Evolutionary conservation across 2,329 filamentous ascomycete species (phyloP).

Genomic region (Stagonosporopsis vannaccii): DNA sequence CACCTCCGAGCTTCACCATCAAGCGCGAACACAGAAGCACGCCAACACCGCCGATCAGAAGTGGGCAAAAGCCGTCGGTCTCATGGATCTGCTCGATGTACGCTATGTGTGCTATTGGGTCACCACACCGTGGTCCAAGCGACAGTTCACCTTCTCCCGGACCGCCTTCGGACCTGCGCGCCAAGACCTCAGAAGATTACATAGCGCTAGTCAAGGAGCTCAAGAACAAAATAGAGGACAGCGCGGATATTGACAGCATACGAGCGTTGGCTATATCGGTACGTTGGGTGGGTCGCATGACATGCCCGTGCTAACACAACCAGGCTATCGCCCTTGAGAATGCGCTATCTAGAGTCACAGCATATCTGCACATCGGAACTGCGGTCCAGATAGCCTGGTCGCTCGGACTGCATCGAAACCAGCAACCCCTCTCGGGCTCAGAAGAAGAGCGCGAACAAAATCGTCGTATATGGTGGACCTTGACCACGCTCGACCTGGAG

Average conservation of each 20-base stretch:
- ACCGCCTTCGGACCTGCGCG: conserved; percentile 27
- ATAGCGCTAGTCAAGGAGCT: conserved; percentile 44
- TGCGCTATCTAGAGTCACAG: conserved; percentile 43
- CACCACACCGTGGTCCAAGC: conserved; percentile 31
- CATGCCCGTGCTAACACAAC: conserved; percentile 9
- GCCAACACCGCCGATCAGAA: conserved; percentile 15
- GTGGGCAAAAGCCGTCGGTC: conserved; percentile 21
- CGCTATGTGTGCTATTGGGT: conserved; percentile 46
- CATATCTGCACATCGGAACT: conserved; percentile 48
- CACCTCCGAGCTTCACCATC: neutral
- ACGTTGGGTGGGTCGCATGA: neutral
- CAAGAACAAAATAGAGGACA: conserved; percentile 44
- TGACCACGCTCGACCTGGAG: conserved; percentile 47
- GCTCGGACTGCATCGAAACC: conserved; percentile 47
- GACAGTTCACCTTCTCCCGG: conserved; percentile 33
- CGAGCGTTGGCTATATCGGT: conserved; percentile 47
- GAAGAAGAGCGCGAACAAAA: conserved; percentile 44
- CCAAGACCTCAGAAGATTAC: conserved; percentile 43
- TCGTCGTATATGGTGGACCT: conserved; percentile 49
- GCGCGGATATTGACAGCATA: conserved; percentile 49
- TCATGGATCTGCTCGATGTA: conserved; percentile 50
- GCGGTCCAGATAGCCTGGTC: conserved; percentile 48
- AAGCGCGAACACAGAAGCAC: conserved; percentile 6
- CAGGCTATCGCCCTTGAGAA: conserved; percentile 48
- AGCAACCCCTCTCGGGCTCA: conserved; percentile 36